Percentiles rank a stretch among this genome's conserved stretches.
phyloP scores from a whole-genome alignment of 805 yeast species.

The Candida germanica region DNA sequence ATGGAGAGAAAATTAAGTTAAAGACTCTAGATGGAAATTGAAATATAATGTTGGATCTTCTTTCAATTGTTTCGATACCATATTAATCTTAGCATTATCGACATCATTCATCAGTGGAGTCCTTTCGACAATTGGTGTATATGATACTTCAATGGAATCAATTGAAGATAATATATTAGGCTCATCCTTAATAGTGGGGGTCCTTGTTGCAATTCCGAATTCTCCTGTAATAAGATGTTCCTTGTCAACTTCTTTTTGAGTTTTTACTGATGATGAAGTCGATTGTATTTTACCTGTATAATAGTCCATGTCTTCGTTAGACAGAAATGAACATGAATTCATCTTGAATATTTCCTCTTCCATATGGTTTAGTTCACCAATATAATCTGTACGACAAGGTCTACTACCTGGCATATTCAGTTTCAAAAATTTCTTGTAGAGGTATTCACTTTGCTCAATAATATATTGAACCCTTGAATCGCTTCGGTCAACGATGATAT shows the following conservation, averaged over 20 bases:
- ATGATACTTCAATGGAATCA: slow-evolving; percentile 5
- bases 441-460: slow-evolving; percentile 8
- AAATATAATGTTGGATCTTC: slow-evolving; percentile 10
- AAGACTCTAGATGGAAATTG: slow-evolving; percentile 1
- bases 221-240: not conserved
- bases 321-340: slow-evolving; percentile 2
- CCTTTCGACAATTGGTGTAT: slow-evolving; percentile 1
- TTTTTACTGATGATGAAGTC: not conserved
- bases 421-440: slow-evolving; percentile 7
- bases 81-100: slow-evolving; percentile 8
- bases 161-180: slow-evolving; percentile 6
- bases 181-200: slow-evolving; percentile 4
- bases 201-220: slow-evolving; percentile 4
- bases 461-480: slow-evolving; percentile 2
- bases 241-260: not conserved
- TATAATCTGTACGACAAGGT: not conserved
- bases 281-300: slow-evolving; percentile 1
- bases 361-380: not conserved
- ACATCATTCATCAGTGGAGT: not conserved
- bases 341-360: not conserved
- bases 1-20: slow-evolving; percentile 88
- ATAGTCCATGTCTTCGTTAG: slow-evolving; percentile 6
- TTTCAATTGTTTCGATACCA: slow-evolving; percentile 1
- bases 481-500: not conserved
- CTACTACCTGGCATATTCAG: slow-evolving; percentile 9